A percentile compares a stretch with the other conserved stretches of the same genome.
phyloP scores from a whole-genome alignment of 2,329 filamentous ascomycete genomes.

The Colletotrichum sp. region DNA sequence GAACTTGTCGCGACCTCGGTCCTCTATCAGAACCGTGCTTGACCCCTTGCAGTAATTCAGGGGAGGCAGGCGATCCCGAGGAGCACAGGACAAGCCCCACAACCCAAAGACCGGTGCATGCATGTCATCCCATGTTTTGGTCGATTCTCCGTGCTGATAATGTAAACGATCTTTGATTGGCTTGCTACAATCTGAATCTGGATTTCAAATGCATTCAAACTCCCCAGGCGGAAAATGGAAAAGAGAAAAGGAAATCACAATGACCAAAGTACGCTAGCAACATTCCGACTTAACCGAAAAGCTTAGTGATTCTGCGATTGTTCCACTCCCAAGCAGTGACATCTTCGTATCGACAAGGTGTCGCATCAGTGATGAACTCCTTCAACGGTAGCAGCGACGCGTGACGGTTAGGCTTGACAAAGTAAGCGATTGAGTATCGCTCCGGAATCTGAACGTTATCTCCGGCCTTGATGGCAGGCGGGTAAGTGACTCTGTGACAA shows the following conservation, averaged over 20 bases:
- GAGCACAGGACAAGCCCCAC: neutral
- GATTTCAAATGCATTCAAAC: neutral
- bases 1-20: neutral
- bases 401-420: conserved; percentile 35
- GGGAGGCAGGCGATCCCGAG: neutral
- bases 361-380: conserved; percentile 31
- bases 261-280: neutral
- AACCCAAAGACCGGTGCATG: neutral
- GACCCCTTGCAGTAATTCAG: neutral
- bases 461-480: conserved; percentile 25
- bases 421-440: conserved; percentile 29
- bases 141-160: neutral
- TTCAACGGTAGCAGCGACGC: conserved; percentile 30
- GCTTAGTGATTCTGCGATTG: conserved; percentile 26
- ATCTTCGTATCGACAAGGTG: conserved; percentile 31
- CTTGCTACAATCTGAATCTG: neutral
- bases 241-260: neutral
- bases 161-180: neutral
- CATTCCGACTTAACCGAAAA: neutral
- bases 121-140: neutral
- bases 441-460: conserved; percentile 29
- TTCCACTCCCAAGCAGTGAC: conserved; percentile 39
- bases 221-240: neutral
- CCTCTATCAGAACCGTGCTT: neutral
- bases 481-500: conserved; percentile 37